Conservation (phyloP, 2,329 filamentous ascomycete genomes). For the Pseudogymnoascus sp. region DNA sequence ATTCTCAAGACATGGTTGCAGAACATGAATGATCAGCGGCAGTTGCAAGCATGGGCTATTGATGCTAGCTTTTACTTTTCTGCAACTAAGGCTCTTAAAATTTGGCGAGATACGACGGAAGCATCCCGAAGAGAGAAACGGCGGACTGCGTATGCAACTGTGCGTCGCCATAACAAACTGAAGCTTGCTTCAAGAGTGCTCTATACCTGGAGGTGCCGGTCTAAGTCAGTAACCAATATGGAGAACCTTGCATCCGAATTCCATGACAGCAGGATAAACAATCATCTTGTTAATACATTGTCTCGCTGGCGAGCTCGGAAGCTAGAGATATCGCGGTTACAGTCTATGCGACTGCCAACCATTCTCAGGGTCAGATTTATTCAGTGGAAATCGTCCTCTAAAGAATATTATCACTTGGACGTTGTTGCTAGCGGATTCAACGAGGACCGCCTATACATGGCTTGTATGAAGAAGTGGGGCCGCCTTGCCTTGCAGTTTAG, state of each 20-base stretch:
- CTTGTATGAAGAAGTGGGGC: slow-evolving; percentile 27
- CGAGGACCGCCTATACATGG: slow-evolving; percentile 21
- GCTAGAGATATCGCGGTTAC: slow-evolving; percentile 23
- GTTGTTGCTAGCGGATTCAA: slow-evolving; percentile 23
- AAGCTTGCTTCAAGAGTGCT: slow-evolving; percentile 23
- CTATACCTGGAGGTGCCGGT: slow-evolving; percentile 21
- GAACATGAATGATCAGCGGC: slow-evolving; percentile 17
- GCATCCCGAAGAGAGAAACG: slow-evolving; percentile 24
- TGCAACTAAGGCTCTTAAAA: slow-evolving; percentile 22
- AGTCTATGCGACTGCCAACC: slow-evolving; percentile 19
- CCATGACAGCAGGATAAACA: slow-evolving; percentile 20
- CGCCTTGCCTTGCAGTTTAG: slow-evolving; percentile 22
- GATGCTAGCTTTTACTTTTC: slow-evolving; percentile 27
- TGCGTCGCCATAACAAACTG: slow-evolving; percentile 25
- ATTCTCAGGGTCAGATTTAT: slow-evolving; percentile 21
- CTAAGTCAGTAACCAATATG: slow-evolving; percentile 20
- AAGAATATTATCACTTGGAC: slow-evolving; percentile 20
- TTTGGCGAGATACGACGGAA: slow-evolving; percentile 25
- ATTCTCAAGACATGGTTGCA: slow-evolving; percentile 19
- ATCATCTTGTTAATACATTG: slow-evolving; percentile 25
- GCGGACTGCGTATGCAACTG: slow-evolving; percentile 24
- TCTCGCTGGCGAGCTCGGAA: slow-evolving; percentile 26
- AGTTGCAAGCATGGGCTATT: slow-evolving; percentile 20
- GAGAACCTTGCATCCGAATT: slow-evolving; percentile 24
- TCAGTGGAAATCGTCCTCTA: slow-evolving; percentile 22